Evolutionary conservation across 1,139 yeast species (phyloP), one percentile per base, ranked within the genome.

Genomic region (Geotrichum macrosporum): DNA sequence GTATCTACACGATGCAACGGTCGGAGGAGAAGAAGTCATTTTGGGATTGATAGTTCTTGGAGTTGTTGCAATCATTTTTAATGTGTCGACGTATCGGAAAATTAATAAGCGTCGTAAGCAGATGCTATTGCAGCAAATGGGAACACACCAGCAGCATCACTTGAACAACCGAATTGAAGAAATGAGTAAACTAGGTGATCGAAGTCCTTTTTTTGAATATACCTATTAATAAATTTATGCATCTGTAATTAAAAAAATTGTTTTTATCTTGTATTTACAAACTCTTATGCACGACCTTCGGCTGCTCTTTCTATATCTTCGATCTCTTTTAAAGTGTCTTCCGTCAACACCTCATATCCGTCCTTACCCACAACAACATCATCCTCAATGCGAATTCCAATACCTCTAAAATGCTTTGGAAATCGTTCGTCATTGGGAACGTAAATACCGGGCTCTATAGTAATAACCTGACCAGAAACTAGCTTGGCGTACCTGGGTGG

Each of bases 361-460:
- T 72, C 68, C 27, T 75, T 66, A 0, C 94, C 94, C 24, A 92
- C 81, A 0, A 84, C 92, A 27, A 85, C 72, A 62, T 92, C 92
- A 67, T 94, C 99, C 64, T 94, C 99, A 30, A 94, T 84, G 58
- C 99, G 78, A 21, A 94, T 83, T 1, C 98, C 99, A 51, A 94
- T 83, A 19, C 94, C 94, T 57, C 87, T 83, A 68, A 77, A 89
- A 58, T 79, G 80, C 54, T 76, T 74, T 34, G 98, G 97, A 75
- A 81, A 89, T 53, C 71, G 73, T 38, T 69, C 68, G 50, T 75
- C 76, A 55, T 70, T 69, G 0, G 97, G 97, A 37, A 94, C 77
- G 62, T 92, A 92, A 31, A 92, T 75, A 21, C 98, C 98, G 0
- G 98, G 98, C 62, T 92, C 98, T 27, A 92, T 80, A 1, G 98